Percentiles rank a stretch among this genome's conserved stretches.
phyloP scores from a whole-genome alignment of 2,329 filamentous ascomycete genomes.

The Aspergillus sergii region DNA sequence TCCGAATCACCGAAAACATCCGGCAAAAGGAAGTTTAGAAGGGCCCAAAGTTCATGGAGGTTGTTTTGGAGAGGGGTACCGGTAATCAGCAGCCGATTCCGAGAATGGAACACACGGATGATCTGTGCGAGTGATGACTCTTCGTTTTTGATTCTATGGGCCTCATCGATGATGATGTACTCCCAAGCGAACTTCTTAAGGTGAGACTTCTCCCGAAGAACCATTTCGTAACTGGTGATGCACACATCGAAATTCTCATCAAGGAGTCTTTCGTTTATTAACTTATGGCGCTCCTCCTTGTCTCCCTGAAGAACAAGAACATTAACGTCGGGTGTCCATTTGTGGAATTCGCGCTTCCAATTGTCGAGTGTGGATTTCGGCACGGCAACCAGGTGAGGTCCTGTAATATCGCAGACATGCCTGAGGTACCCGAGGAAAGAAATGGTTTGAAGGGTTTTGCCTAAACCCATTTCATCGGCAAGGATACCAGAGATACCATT shows the following conservation, averaged over 20 bases:
- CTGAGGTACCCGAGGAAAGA: constrained; percentile 93
- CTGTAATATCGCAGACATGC: constrained; percentile 84
- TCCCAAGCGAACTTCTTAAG: constrained; percentile 99
- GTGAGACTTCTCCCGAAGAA: constrained; percentile 89
- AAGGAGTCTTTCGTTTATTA: constrained; percentile 89
- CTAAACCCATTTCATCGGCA: constrained; percentile 97
- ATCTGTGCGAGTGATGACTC: constrained; percentile 96
- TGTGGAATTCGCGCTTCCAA: constrained; percentile 92
- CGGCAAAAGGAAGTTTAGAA: constrained; percentile 95
- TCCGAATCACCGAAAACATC: constrained; percentile 97
- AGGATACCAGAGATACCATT: constrained; percentile 98
- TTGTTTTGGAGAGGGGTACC: constrained; percentile 98
- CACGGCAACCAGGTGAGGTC: constrained; percentile 87
- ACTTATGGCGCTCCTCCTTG: constrained; percentile 84
- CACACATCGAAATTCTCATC: constrained; percentile 97
- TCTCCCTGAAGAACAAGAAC: constrained; percentile 91
- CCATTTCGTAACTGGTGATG: constrained; percentile 99
- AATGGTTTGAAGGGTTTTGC: constrained; percentile 97
- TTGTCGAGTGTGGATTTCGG: constrained; percentile 98
- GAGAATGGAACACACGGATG: constrained; percentile 92
- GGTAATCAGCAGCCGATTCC: constrained; percentile 92
- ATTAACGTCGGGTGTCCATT: constrained; percentile 94
- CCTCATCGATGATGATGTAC: constrained; percentile 98
- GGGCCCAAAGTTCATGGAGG: constrained; percentile 93
- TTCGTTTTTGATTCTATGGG: constrained; percentile 99